phyloP scores from a whole-genome alignment of 345 rosid genomes.

The Dipteronia dyeriana region DNA sequence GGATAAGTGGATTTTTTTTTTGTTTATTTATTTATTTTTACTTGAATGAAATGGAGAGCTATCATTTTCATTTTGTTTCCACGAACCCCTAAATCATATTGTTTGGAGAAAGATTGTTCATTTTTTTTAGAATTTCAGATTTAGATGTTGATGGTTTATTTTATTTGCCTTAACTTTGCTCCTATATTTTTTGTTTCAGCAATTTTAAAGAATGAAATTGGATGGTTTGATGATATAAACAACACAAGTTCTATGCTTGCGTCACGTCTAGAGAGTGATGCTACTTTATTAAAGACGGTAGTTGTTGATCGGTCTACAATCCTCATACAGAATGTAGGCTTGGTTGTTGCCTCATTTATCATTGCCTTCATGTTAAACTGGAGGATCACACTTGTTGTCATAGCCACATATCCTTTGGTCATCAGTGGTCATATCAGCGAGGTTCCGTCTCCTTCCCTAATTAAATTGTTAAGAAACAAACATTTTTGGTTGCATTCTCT shows the following conservation, averaged over 20 bases:
- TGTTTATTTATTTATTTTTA: not conserved
- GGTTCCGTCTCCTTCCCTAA: conserved; percentile 43
- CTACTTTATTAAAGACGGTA: conserved; percentile 67
- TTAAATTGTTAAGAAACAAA: not conserved
- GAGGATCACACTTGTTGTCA: conserved; percentile 88
- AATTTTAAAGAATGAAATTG: conserved; percentile 84
- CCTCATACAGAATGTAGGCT: conserved; percentile 78
- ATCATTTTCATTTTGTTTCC: not conserved
- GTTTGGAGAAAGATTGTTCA: not conserved
- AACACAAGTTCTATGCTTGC: conserved; percentile 86
- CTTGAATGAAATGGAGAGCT: not conserved
- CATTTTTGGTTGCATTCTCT: not conserved
- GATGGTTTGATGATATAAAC: conserved; percentile 88
- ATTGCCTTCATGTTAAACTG: conserved; percentile 89
- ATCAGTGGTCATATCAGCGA: conserved; percentile 97
- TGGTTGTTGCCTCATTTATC: conserved; percentile 67
- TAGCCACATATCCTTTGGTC: conserved; percentile 80
- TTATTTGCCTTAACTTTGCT: not conserved
- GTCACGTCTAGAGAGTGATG: conserved; percentile 81
- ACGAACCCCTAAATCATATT: not conserved
- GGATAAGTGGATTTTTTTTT: not conserved
- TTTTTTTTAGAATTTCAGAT: not conserved
- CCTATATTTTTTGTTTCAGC: conserved; percentile 42
- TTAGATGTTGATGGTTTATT: not conserved
- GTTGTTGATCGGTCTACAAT: conserved; percentile 84